phyloP scores from a whole-genome alignment of 2,329 filamentous ascomycete species.

The Neodidymelliopsis sp. region DNA sequence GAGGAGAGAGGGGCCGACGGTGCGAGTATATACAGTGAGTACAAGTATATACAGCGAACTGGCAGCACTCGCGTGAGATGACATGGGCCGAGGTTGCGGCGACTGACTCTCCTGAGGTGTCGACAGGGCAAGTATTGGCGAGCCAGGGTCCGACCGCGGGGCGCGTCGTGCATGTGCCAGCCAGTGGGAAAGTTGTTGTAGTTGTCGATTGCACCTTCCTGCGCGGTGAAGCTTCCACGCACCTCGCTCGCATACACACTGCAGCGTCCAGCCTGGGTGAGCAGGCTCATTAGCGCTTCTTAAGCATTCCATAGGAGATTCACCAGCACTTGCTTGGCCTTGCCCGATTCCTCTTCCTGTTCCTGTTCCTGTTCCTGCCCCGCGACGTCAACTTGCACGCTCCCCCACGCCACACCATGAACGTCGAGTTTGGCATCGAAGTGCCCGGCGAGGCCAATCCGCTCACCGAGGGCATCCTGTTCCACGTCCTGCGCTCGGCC shows the following conservation, averaged over 20 bases:
- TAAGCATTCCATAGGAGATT: not conserved
- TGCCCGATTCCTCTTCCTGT: not conserved
- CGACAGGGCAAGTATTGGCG: slow-evolving; percentile 14
- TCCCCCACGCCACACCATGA: no score
- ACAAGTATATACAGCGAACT: slow-evolving; percentile 10
- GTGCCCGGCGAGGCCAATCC: slow-evolving; percentile 79
- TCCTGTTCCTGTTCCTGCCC: slow-evolving; percentile 25
- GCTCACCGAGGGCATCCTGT: slow-evolving; percentile 56
- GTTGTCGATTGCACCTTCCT: not conserved
- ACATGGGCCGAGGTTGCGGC: slow-evolving; percentile 39
- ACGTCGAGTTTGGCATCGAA: slow-evolving; percentile 64
- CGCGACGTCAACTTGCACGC: not conserved
- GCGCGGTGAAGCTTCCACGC: not conserved
- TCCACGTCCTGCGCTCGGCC: slow-evolving; percentile 58
- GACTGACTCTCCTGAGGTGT: not conserved
- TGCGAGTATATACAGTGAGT: not conserved
- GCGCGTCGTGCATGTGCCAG: not conserved
- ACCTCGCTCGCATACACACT: not conserved
- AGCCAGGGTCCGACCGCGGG: slow-evolving; percentile 10
- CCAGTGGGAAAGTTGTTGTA: not conserved
- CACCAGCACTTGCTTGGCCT: not conserved
- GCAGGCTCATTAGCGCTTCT: slow-evolving; percentile 24
- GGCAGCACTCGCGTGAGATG: slow-evolving; percentile 3
- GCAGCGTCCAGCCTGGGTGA: slow-evolving; percentile 40
- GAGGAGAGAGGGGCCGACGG: slow-evolving; percentile 20